phyloP scores from a whole-genome alignment of 2,329 filamentous ascomycete genomes.

The Metarhizium anisopliae region DNA sequence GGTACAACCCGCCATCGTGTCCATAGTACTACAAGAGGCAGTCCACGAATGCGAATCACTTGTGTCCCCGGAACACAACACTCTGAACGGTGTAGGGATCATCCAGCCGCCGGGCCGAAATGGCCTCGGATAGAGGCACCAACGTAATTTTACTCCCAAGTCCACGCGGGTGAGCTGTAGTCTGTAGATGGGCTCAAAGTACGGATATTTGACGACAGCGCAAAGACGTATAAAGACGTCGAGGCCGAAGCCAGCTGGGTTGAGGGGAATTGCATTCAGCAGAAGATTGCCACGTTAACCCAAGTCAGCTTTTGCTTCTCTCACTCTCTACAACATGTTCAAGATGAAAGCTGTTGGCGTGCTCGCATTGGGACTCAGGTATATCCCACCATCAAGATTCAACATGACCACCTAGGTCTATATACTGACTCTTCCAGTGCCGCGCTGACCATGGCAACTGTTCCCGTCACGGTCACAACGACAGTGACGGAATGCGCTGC shows the following conservation, averaged over 20 bases:
- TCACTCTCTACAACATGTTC: background rate
- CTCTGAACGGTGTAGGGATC: background rate
- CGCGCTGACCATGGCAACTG: constrained; percentile 13
- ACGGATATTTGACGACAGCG: background rate
- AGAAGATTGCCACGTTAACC: too few species aligned
- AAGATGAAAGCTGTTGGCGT: background rate
- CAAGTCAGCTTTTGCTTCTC: too few species aligned
- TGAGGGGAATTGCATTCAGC: too few species aligned
- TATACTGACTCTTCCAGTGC: constrained; percentile 10
- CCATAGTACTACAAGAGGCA: too few species aligned
- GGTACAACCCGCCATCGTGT: too few species aligned
- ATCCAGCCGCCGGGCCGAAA: background rate
- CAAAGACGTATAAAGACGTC: background rate
- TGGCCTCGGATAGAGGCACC: background rate
- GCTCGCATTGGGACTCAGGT: background rate
- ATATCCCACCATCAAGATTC: background rate
- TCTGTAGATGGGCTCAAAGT: too few species aligned
- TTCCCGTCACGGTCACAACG: constrained; percentile 21
- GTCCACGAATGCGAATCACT: background rate
- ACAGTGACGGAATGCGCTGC: constrained; percentile 21
- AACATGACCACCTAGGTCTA: background rate
- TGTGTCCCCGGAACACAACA: background rate
- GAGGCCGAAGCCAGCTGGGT: background rate
- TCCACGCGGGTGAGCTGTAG: too few species aligned
- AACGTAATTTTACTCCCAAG: background rate